These are phyloP conservation scores for Ceratocystis papillata DNA, from an alignment of 2,329 filamentous ascomycete species.

Conservation along the genomic window DNA sequence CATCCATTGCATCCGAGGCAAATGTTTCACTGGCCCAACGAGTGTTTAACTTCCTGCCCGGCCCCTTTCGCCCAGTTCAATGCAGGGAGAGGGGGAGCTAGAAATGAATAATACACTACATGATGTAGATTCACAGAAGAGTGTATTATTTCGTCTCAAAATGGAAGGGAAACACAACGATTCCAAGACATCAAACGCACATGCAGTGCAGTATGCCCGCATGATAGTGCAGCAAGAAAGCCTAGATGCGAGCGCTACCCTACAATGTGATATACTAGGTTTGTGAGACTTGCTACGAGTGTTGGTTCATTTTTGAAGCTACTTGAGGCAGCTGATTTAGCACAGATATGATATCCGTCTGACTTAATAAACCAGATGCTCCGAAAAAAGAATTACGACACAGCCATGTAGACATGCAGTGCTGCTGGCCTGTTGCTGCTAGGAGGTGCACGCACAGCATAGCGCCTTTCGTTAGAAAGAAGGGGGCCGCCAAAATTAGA, in stretches of 20 bases:
- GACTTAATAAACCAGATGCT: background rate
- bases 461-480: background rate
- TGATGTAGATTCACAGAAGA: background rate
- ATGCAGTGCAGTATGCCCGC: background rate
- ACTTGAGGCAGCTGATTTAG: background rate
- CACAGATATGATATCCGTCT: background rate
- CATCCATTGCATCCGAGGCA: background rate
- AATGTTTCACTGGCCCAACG: conserved; percentile 1
- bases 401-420: background rate
- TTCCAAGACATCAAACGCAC: background rate
- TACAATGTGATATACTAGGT: background rate
- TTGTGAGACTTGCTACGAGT: background rate
- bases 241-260: background rate
- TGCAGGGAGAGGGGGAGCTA: background rate
- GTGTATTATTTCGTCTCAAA: background rate
- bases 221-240: background rate
- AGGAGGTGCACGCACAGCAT: conserved; percentile 5
- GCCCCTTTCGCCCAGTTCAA: background rate
- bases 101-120: background rate
- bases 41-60: background rate
- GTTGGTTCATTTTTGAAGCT: background rate
- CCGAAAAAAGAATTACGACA: background rate
- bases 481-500: conserved; percentile 1
- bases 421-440: background rate
- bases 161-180: background rate